A percentile compares a stretch with the other conserved stretches of the same genome.
Evolutionary conservation across 257 asterid species (phyloP).

Genomic region (Nyctanthes arbortristis): DNA sequence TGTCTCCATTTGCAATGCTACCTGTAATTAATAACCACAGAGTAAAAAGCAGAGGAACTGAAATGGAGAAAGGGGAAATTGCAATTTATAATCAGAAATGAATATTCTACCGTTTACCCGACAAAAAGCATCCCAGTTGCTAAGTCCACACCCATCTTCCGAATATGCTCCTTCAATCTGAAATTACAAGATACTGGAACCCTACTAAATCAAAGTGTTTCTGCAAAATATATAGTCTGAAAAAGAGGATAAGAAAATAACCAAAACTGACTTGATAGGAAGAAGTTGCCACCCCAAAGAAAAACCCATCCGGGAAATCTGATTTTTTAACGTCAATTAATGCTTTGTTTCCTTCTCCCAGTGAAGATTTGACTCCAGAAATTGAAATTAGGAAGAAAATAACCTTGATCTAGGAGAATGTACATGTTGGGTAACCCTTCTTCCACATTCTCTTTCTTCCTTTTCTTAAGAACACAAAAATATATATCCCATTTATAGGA

Average conservation of each 20-base stretch:
- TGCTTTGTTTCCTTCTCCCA: slow-evolving; percentile 14
- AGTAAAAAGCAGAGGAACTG: no score
- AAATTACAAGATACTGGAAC: background rate
- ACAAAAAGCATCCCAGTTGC: slow-evolving; percentile 79
- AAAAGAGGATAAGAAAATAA: background rate
- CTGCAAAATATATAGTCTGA: background rate
- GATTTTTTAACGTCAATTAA: slow-evolving; percentile 38
- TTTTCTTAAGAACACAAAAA: no score
- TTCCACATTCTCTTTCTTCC: no score
- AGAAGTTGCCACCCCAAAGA: slow-evolving; percentile 66
- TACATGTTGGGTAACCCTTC: no score
- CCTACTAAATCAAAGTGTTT: background rate
- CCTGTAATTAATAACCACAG: no score
- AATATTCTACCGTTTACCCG: slow-evolving; percentile 35
- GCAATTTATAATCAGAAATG: background rate
- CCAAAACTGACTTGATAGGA: background rate
- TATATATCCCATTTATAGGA: no score
- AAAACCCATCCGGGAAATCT: slow-evolving; percentile 67
- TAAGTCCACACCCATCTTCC: slow-evolving; percentile 67
- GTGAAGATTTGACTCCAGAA: slow-evolving; percentile 18
- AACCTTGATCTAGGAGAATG: background rate
- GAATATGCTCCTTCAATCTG: slow-evolving; percentile 78
- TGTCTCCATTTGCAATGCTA: slow-evolving; percentile 47
- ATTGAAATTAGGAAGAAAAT: background rate
- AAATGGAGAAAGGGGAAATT: no score